phyloP scores from a whole-genome alignment of 176 grass and related monocot species.

The Aegilops longissima region DNA sequence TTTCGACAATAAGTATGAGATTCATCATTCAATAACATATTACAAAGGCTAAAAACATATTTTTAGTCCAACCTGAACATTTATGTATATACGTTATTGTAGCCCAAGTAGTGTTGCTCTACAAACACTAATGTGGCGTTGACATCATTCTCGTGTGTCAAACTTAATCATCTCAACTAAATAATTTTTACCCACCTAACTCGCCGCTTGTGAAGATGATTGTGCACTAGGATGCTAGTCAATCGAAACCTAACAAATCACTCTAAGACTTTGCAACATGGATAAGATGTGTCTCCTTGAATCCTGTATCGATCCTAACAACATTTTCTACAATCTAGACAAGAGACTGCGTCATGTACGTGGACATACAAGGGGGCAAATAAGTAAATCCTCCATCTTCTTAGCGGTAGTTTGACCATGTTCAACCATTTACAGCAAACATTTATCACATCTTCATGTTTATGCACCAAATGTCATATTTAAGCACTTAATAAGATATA shows the following conservation, averaged over 20 bases:
- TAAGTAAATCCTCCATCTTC: too few relatives aligned
- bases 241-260: not conserved
- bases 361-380: too few relatives aligned
- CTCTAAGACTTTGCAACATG: not conserved
- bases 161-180: not conserved
- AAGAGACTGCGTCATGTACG: too few relatives aligned
- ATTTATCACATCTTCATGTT: too few relatives aligned
- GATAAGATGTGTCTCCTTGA: not conserved
- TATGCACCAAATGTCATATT: too few relatives aligned
- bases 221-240: not conserved
- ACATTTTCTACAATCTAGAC: not conserved
- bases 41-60: not conserved
- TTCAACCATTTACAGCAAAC: not conserved
- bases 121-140: not conserved
- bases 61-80: not conserved
- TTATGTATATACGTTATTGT: not conserved
- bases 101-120: not conserved
- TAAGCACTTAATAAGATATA: too few relatives aligned
- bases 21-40: not conserved
- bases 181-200: too few relatives aligned
- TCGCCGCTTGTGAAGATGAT: not conserved
- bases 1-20: not conserved
- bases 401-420: not conserved
- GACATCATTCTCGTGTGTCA: not conserved
- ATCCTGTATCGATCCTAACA: not conserved